These are phyloP conservation scores for Talaromyces wortmannii DNA, from an alignment of 495 filamentous ascomycete species.

Conservation along the genomic window DNA sequence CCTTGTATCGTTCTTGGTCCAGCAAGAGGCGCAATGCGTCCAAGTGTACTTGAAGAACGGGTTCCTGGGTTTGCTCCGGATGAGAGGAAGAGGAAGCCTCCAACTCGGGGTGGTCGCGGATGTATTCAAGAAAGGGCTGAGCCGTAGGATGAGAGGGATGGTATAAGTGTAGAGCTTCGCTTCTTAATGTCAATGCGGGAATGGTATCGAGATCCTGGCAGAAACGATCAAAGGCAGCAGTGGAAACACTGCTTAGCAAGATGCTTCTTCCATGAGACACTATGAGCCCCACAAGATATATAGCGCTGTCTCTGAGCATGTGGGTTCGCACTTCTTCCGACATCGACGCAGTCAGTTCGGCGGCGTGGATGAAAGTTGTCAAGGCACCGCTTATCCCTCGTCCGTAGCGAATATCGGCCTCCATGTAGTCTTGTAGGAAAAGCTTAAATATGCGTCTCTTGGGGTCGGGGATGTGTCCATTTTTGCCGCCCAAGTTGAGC, in stretches of 20 bases:
- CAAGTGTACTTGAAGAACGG: conserved; percentile 21
- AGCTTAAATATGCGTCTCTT: conserved; percentile 16
- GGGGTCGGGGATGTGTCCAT: conserved; percentile 14
- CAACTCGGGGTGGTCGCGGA: conserved; percentile 8
- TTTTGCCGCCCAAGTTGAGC: conserved; percentile 18
- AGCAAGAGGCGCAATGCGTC: conserved; percentile 28
- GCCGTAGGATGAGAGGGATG: conserved; percentile 29
- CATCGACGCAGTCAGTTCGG: neutral
- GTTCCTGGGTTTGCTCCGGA: conserved; percentile 13
- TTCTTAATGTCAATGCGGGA: conserved; percentile 11
- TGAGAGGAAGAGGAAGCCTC: conserved; percentile 9
- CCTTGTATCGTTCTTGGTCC: conserved; percentile 19
- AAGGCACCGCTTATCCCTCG: conserved; percentile 23
- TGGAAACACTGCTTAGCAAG: conserved; percentile 11
- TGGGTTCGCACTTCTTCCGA: conserved; percentile 5
- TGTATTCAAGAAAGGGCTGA: conserved; percentile 21
- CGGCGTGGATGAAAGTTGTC: conserved; percentile 18
- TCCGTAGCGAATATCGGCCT: conserved; percentile 28
- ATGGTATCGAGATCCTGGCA: conserved; percentile 15
- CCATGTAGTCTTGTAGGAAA: conserved; percentile 22
- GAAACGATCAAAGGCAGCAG: conserved; percentile 24
- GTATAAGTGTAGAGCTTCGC: conserved; percentile 20
- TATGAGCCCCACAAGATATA: conserved; percentile 15
- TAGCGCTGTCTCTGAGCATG: conserved; percentile 18
- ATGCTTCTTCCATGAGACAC: conserved; percentile 10